Percentiles rank a stretch among this genome's conserved stretches.
These are phyloP conservation scores for Alliaria petiolata DNA, from an alignment of 345 rosid genomes.

Conservation along the genomic window DNA sequence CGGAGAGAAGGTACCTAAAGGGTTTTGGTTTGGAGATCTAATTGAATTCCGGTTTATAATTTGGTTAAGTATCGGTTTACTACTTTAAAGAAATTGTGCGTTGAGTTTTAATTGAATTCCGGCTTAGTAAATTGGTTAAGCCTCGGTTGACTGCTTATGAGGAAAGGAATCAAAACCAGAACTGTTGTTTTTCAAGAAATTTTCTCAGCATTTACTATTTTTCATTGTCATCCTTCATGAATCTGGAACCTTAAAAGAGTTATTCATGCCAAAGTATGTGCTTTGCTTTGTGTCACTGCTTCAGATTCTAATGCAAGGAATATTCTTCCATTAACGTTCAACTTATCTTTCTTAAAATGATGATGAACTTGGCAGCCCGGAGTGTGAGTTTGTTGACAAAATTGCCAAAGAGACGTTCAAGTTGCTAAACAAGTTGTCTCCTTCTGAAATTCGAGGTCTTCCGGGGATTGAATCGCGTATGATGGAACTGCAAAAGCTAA, in stretches of 20 bases:
- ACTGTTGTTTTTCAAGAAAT: neutral
- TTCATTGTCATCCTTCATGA: neutral
- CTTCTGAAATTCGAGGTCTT: slow-evolving; percentile 1
- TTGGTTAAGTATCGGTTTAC: neutral
- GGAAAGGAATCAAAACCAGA: neutral
- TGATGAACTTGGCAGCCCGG: slow-evolving; percentile 13
- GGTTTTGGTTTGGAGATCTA: neutral
- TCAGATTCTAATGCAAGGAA: neutral
- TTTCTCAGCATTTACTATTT: neutral
- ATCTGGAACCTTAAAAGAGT: neutral
- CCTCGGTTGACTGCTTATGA: neutral
- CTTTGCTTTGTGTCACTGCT: neutral
- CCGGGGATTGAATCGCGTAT: slow-evolving; percentile 8
- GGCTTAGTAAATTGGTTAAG: neutral
- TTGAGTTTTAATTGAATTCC: neutral
- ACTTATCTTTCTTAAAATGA: neutral
- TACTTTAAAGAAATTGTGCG: no score
- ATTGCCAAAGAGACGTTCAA: slow-evolving; percentile 21
- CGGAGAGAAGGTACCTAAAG: slow-evolving; percentile 8
- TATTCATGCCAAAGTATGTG: neutral
- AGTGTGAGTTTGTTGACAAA: slow-evolving; percentile 21
- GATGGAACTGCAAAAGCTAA: neutral
- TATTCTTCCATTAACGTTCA: neutral
- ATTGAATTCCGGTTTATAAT: neutral
- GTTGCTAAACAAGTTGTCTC: slow-evolving; percentile 15